A percentile compares a stretch with the other conserved stretches of the same genome.
Evolutionary conservation across 2,329 filamentous ascomycete genomes (phyloP).

Genomic region (Coniochaeta prunicola): DNA sequence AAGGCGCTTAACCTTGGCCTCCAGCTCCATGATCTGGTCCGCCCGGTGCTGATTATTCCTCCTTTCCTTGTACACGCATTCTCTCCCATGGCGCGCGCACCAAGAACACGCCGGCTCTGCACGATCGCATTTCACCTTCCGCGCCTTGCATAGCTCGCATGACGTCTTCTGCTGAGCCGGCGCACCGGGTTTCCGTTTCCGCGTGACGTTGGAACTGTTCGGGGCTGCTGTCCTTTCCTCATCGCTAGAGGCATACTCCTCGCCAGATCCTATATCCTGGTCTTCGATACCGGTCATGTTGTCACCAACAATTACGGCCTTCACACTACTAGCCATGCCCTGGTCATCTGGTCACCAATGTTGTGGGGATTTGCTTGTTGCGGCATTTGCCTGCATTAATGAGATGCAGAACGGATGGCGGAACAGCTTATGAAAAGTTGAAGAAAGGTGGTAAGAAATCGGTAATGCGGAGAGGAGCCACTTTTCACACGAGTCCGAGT

Average conservation of each 20-base stretch:
- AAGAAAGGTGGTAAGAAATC: not conserved
- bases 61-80: conserved; percentile 62
- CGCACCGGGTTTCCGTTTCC: not conserved
- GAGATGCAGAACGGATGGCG: not conserved
- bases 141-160: conserved; percentile 36
- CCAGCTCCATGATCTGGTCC: conserved; percentile 56
- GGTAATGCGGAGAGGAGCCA: not conserved
- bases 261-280: not conserved
- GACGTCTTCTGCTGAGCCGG: conserved; percentile 13
- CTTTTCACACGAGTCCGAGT: not conserved
- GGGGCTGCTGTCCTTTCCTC: not conserved
- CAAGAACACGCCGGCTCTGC: conserved; percentile 59
- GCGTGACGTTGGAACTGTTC: not conserved
- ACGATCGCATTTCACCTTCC: conserved; percentile 42
- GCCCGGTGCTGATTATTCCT: conserved; percentile 62
- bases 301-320: not conserved
- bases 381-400: conserved; percentile 2
- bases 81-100: conserved; percentile 60
- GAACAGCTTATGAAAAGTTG: not conserved
- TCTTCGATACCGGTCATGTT: not conserved
- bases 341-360: not conserved
- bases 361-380: not conserved
- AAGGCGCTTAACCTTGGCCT: conserved; percentile 46
- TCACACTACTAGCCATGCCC: conserved; percentile 1
- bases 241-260: not conserved